phyloP scores from a whole-genome alignment of 768 basidiomycete species.

The Exidia glandulosa region DNA sequence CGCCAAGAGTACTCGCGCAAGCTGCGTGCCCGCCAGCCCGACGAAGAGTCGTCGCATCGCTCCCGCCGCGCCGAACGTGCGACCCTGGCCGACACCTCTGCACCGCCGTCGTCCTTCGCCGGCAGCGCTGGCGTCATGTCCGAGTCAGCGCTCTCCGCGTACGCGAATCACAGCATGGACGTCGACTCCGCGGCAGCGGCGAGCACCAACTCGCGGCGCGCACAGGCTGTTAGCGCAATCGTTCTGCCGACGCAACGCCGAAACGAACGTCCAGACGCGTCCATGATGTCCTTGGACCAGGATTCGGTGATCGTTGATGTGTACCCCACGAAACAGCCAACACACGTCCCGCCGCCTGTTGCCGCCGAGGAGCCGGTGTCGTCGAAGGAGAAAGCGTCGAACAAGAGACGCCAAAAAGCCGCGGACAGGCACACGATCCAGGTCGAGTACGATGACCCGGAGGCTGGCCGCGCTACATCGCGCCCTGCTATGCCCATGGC shows the following conservation, averaged over 20 bases:
- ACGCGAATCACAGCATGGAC: neutral
- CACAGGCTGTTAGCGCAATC: constrained; percentile 21
- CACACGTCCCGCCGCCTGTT: constrained; percentile 2
- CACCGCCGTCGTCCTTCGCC: neutral
- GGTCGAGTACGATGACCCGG: constrained; percentile 79
- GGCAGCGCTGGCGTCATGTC: neutral
- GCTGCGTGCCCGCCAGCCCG: constrained; percentile 33
- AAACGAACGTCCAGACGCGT: neutral
- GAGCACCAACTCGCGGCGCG: neutral
- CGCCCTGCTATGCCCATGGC: neutral
- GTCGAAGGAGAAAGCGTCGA: constrained; percentile 32
- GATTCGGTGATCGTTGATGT: neutral
- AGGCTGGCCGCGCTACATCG: constrained; percentile 9
- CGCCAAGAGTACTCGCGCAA: constrained; percentile 70
- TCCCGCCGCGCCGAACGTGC: constrained; percentile 25
- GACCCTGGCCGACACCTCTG: neutral
- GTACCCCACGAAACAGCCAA: too few relatives aligned
- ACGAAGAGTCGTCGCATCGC: constrained; percentile 4
- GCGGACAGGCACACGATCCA: constrained; percentile 88
- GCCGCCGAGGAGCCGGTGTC: constrained; percentile 28
- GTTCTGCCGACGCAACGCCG: constrained; percentile 29
- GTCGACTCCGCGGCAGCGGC: neutral
- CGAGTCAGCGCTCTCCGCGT: neutral
- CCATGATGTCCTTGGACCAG: neutral
- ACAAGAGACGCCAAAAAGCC: constrained; percentile 24